Percentiles rank a stretch among this genome's conserved stretches.
phyloP scores from a whole-genome alignment of 2,329 filamentous ascomycete species.

The Pezicula rhizophila region DNA sequence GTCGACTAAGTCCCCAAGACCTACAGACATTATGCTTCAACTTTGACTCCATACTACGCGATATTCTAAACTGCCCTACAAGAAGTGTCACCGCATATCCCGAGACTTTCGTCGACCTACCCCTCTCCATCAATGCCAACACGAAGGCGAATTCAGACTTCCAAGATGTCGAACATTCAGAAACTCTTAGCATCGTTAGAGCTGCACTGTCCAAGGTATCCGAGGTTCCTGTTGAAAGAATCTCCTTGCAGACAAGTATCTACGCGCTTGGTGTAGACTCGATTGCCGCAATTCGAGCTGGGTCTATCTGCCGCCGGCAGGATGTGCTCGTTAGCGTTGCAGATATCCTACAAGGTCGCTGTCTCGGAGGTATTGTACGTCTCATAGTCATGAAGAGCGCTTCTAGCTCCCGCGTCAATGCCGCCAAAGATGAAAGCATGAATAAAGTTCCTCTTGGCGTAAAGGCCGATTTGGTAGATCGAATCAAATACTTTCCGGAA shows the following conservation, averaged over 20 bases:
- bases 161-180: neutral
- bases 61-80: neutral
- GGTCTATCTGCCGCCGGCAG: neutral
- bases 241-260: neutral
- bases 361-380: neutral
- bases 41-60: neutral
- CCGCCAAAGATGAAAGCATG: neutral
- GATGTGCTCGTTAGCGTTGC: neutral
- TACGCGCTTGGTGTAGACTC: neutral
- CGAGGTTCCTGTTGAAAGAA: neutral
- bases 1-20: neutral
- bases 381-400: neutral
- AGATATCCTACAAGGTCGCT: conserved; percentile 2
- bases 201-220: neutral
- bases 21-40: neutral
- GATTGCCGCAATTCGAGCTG: neutral
- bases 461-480: neutral
- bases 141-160: neutral
- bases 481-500: neutral
- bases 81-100: neutral
- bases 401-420: neutral
- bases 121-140: neutral
- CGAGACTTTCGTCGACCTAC: neutral
- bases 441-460: neutral
- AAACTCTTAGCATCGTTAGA: neutral